Evolutionary conservation across 73 alveolate species (phyloP).

Genomic region (Tetrahymena malaccensis): DNA sequence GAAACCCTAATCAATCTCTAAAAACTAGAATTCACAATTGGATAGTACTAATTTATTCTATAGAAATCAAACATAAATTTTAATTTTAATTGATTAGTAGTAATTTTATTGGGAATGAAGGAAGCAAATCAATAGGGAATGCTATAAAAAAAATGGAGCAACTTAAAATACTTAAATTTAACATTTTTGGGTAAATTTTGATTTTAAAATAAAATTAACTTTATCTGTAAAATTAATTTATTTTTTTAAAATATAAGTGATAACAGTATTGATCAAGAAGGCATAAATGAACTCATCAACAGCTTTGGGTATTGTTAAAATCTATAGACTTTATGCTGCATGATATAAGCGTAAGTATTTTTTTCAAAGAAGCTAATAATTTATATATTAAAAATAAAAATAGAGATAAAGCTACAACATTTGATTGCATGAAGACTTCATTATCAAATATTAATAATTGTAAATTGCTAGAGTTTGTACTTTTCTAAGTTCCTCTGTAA

Average conservation of each 20-base stretch:
- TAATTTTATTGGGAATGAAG: not conserved
- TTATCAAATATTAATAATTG: not conserved
- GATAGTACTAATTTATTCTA: not conserved
- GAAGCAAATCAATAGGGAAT: not conserved
- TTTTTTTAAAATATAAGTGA: not conserved
- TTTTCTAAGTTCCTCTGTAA: not conserved
- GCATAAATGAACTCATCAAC: not conserved
- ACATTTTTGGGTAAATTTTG: not conserved
- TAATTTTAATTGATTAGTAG: not conserved
- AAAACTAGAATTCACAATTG: not conserved
- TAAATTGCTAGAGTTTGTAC: not conserved
- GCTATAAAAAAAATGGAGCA: not conserved
- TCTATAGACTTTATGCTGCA: not conserved
- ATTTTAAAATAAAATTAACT: not conserved
- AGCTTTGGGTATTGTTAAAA: not conserved
- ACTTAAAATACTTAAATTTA: not conserved
- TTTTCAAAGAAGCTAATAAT: not conserved
- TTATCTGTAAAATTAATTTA: not conserved
- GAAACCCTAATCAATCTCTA: not conserved
- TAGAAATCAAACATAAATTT: not conserved
- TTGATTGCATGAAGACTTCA: not conserved
- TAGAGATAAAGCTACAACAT: not conserved
- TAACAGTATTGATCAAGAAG: not conserved
- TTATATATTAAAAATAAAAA: not conserved
- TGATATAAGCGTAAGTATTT: not conserved